Evolutionary conservation across 306 rosid genomes (phyloP).

Genomic region (Lablab purpureus): DNA sequence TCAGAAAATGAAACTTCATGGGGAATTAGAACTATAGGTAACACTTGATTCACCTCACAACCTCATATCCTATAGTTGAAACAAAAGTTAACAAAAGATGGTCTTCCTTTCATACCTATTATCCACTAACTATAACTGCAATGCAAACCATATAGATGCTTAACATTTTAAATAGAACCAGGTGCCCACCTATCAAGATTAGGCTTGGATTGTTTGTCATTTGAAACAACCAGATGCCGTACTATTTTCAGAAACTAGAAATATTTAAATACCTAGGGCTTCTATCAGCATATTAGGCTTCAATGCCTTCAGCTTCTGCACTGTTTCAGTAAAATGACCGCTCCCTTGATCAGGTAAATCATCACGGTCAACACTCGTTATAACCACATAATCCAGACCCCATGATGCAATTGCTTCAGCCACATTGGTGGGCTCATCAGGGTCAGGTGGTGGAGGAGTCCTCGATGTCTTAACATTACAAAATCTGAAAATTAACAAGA

Average conservation of each 20-base stretch:
- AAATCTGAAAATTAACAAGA: conserved; percentile 64
- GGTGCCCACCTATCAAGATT: neutral
- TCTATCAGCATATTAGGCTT: conserved; percentile 95
- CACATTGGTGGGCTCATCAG: conserved; percentile 90
- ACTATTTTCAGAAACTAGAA: conserved; percentile 11
- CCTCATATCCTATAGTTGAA: conserved; percentile 24
- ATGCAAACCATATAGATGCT: conserved; percentile 26
- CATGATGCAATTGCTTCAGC: conserved; percentile 99
- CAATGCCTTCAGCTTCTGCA: conserved; percentile 82
- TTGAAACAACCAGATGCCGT: conserved; percentile 18
- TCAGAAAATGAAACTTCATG: conserved; percentile 16
- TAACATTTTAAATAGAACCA: neutral
- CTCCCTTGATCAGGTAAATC: conserved; percentile 98
- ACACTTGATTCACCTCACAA: conserved; percentile 10
- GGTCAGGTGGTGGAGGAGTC: conserved; percentile 97
- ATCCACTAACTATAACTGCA: conserved; percentile 31
- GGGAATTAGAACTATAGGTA: conserved; percentile 2
- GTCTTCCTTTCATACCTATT: conserved; percentile 35
- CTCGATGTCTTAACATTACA: conserved; percentile 98
- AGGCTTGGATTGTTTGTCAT: conserved; percentile 9
- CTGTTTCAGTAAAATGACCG: conserved; percentile 94
- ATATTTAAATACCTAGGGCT: conserved; percentile 71
- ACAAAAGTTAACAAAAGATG: conserved; percentile 14
- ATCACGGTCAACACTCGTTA: conserved; percentile 98
- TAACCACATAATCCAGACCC: conserved; percentile 99